Evolutionary conservation across 768 basidiomycete genomes (phyloP), one percentile per base, ranked within the genome.

Genomic region (Suillus decipiens): DNA sequence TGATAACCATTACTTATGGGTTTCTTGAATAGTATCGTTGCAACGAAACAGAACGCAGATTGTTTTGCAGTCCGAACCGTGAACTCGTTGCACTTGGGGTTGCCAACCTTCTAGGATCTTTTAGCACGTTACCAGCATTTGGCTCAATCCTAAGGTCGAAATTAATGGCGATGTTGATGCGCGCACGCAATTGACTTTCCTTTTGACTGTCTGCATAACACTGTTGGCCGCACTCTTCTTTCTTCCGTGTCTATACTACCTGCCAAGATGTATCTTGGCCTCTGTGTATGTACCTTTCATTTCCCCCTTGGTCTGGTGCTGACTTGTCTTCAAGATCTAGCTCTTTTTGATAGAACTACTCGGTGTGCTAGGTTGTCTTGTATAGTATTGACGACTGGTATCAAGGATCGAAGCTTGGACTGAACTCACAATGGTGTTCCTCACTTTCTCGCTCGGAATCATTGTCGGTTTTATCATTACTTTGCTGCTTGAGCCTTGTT

Each of bases 11-110:
- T 47, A 28, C 28, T 28, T 28, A 84, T 94, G 24, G 97, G 97
- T 1, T 97, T 96, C 73, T 79, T 99, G 64, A 96, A 99, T 73
- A 93, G 91, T 64, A 95, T 97, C 65, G 94, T 95, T 2, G 92
- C 95, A 0, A 96, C 96, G 3, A 97, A 99, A 70, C 95, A 98
- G 73, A 96, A 92, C 64, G 87, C 87, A 0, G 84, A 87, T 4
- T 88, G 89, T 14, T 98, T 89, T 70, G 91, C 66, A 92, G 88
- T 66, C 94, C 95, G 0, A 99, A 99, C 72, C 89, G 97, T 34
- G 97, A 99, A 71, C 82, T 99, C 1, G 96, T 98, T 31, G 97
- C 97, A 1, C 80, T 99, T 19, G 80, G 94, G 50, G 87, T 90
- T 12, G 86, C 88, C 14, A 97, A 97, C 72, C 79, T 96, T 41